phyloP scores from a whole-genome alignment of 495 filamentous ascomycete genomes.

The Aspergillus olivimuriae region DNA sequence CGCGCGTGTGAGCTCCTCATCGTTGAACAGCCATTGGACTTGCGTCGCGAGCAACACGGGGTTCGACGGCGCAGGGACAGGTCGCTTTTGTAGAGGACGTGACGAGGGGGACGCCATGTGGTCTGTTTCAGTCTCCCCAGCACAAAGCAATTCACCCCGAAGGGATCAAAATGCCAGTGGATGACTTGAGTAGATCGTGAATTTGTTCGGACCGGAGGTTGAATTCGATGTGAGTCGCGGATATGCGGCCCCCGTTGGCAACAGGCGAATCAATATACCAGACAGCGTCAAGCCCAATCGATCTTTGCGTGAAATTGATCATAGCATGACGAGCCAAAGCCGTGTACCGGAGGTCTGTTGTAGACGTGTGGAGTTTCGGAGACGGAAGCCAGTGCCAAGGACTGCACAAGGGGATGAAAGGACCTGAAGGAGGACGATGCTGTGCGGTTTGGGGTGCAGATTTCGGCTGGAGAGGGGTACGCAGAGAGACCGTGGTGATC shows the following conservation, averaged over 20 bases:
- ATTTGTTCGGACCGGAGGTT: neutral
- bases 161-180: too few relatives aligned
- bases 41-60: constrained; percentile 47
- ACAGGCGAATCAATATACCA: too few relatives aligned
- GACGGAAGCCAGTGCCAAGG: too few relatives aligned
- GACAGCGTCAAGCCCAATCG: constrained; percentile 14
- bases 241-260: too few relatives aligned
- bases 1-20: constrained; percentile 71
- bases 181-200: too few relatives aligned
- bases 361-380: too few relatives aligned
- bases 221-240: neutral
- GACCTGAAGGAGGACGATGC: too few relatives aligned
- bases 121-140: neutral
- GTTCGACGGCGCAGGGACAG: constrained; percentile 43
- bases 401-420: too few relatives aligned
- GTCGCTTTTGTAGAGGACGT: constrained; percentile 26
- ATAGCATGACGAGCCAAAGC: constrained; percentile 18
- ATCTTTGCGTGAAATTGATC: constrained; percentile 16
- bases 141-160: neutral
- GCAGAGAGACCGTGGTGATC: too few relatives aligned
- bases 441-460: too few relatives aligned
- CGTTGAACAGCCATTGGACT: constrained; percentile 83
- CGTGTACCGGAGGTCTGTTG: too few relatives aligned
- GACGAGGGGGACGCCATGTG: constrained; percentile 29
- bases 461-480: too few relatives aligned